These are phyloP conservation scores for Hyaloscypha bicolor DNA, from an alignment of 495 filamentous ascomycete genomes.

Conservation along the genomic window DNA sequence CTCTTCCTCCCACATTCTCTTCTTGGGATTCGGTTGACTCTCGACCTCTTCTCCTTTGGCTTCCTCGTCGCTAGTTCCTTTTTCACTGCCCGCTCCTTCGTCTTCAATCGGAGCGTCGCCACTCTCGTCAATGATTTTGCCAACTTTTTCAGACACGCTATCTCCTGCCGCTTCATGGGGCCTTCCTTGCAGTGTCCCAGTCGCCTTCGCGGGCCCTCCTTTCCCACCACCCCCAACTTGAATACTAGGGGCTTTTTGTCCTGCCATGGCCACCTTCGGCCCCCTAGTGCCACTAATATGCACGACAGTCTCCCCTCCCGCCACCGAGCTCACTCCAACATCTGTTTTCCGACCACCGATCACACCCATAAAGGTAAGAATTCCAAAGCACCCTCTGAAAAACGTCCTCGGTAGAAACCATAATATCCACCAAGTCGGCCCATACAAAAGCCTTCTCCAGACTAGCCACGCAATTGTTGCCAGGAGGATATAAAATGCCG, in stretches of 20 bases:
- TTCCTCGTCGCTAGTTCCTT: conserved; percentile 32
- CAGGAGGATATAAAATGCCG: conserved; percentile 78
- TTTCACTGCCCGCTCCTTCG: conserved; percentile 36
- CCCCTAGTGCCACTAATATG: conserved; percentile 49
- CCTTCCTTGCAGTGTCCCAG: conserved; percentile 9
- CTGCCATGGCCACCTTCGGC: conserved; percentile 23
- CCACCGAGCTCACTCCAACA: conserved; percentile 36
- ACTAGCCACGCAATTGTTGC: conserved; percentile 82
- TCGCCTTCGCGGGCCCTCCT: conserved; percentile 19
- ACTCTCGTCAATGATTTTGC: conserved; percentile 50
- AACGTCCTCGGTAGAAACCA: conserved; percentile 76
- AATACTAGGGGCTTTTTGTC: conserved; percentile 21
- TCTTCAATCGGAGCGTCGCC: conserved; percentile 47
- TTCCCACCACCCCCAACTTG: conserved; percentile 32
- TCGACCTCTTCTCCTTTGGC: conserved; percentile 47
- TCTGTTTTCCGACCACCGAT: conserved; percentile 38
- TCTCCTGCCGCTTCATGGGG: conserved; percentile 13
- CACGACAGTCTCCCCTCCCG: conserved; percentile 37
- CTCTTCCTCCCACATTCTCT: conserved; percentile 73
- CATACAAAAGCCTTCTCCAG: conserved; percentile 81
- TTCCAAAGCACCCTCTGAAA: conserved; percentile 46
- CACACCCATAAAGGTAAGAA: conserved; percentile 42
- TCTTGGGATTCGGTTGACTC: conserved; percentile 69
- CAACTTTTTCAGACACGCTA: conserved; percentile 50
- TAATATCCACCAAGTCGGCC: conserved; percentile 85